Conservation (phyloP, 1,284 basidiomycete species). For the Irpex rosettiformis region DNA sequence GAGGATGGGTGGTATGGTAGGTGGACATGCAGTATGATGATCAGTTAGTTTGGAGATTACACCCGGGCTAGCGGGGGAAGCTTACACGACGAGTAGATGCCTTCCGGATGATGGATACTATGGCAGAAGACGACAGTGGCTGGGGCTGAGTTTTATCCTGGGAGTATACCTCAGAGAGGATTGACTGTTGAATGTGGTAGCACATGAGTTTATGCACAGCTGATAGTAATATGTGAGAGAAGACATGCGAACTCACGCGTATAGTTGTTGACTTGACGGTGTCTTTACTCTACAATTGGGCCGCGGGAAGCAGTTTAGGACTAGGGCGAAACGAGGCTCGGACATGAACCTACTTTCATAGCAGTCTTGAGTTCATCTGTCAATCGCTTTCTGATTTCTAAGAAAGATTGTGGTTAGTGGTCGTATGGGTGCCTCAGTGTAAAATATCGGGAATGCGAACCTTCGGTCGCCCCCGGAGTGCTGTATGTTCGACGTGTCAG, state of each 20-base stretch:
- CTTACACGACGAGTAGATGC: slow-evolving; percentile 56
- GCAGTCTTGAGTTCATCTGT: slow-evolving; percentile 37
- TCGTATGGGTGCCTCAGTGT: not conserved
- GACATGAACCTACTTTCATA: slow-evolving; percentile 52
- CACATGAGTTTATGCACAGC: not conserved
- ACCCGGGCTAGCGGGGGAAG: slow-evolving; percentile 10
- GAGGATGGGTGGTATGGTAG: too few species aligned
- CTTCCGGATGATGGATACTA: slow-evolving; percentile 54
- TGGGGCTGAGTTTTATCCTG: slow-evolving; percentile 54
- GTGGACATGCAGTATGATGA: not conserved
- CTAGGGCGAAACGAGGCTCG: not conserved
- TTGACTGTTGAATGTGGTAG: slow-evolving; percentile 39
- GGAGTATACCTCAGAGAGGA: slow-evolving; percentile 64
- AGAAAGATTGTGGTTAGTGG: not conserved
- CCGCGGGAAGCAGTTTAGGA: not conserved
- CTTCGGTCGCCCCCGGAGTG: slow-evolving; percentile 6
- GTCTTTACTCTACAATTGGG: slow-evolving; percentile 45
- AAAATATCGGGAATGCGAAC: not conserved
- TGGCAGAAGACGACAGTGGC: slow-evolving; percentile 38
- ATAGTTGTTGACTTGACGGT: slow-evolving; percentile 51
- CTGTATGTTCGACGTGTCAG: slow-evolving; percentile 12
- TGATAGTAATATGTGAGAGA: not conserved
- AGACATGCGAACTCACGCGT: slow-evolving; percentile 41
- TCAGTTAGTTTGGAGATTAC: not conserved
- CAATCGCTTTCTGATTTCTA: slow-evolving; percentile 26